Percentiles rank a stretch among this genome's conserved stretches.
Evolutionary conservation across 805 yeast species (phyloP).

Genomic region (Pichia cephalocereana): DNA sequence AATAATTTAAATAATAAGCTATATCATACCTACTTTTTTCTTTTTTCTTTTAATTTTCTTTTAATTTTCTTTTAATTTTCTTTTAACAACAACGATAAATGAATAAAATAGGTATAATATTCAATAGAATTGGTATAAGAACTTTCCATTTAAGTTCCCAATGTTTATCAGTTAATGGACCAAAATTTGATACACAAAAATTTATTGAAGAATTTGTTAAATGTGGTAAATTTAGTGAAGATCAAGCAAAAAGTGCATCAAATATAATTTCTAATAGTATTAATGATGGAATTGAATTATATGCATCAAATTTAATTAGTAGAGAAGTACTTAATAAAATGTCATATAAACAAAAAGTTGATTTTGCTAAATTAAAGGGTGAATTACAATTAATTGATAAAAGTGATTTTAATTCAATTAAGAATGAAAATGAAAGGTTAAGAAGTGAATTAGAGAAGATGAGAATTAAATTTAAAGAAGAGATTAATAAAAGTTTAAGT

Average conservation of each 20-base stretch:
- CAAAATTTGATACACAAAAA: conserved; percentile 64
- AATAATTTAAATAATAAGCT: too few species aligned
- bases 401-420: conserved; percentile 71
- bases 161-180: conserved; percentile 11
- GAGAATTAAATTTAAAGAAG: conserved; percentile 79
- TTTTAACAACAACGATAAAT: background rate
- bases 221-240: conserved; percentile 55
- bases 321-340: conserved; percentile 75
- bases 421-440: conserved; percentile 80
- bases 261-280: conserved; percentile 64
- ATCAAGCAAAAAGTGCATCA: conserved; percentile 77
- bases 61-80: too few species aligned
- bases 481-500: conserved; percentile 82
- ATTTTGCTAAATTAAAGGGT: conserved; percentile 88
- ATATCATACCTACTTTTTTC: too few species aligned
- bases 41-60: too few species aligned
- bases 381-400: conserved; percentile 84
- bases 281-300: conserved; percentile 68
- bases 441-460: conserved; percentile 79
- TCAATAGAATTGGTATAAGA: background rate
- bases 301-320: conserved; percentile 72
- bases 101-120: background rate
- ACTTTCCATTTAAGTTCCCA: background rate
- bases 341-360: conserved; percentile 93
- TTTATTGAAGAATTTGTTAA: conserved; percentile 58